Base-by-base conservation (phyloP, 371 early-diverging fungal genomes). In the Mortierella sp. region DNA sequence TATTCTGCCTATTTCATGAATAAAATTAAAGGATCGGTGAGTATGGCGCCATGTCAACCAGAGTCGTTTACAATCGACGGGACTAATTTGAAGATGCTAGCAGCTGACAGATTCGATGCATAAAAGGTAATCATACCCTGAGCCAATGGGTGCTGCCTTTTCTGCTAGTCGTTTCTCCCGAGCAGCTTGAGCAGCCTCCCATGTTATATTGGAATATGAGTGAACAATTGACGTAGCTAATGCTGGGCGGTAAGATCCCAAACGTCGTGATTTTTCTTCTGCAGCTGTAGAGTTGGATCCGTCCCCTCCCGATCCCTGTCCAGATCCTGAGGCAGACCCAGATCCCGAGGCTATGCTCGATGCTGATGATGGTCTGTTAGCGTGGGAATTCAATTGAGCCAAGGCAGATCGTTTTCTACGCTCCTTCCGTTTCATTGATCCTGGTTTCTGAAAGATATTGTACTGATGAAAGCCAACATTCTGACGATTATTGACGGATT, bases 161-260 rank as follows among this genome's bases (percentile, higher is more conserved):
- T 64, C 58, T 13, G 72, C 61, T n/a, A 83, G 63, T 7, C 83
- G 70, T n/a, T 49, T 34, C n/a, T 64, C 55, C 8, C 80, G 54
- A 15, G 80, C 79, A 8, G 74, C 67, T 34, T 70, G 69, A 2
- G 56, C 37, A 13, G 69, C 79, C 43, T 79, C 74, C 79, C 79
- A 79, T 22, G 70, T 54, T 32, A 66, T 31, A 47, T 61, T 69
- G 0, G 73, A 68, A 56, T 72, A 77, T 3, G 78, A 77, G 9
- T 77, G 72, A 15, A 77, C 78, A 3, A 77, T 68, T 8, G 78
- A 72, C 7, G 68, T 60, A 6, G 78, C 78, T 53, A 72, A n/a
- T 32, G 64, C 68, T 65, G 72, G 73, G 13, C 74, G 66, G 34
- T 69, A 69, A 2, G 62, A 55, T 10, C 78, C 73, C 53, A 62